Evolutionary conservation across 805 yeast species (phyloP).

Genomic region (Starmerella powellii): DNA sequence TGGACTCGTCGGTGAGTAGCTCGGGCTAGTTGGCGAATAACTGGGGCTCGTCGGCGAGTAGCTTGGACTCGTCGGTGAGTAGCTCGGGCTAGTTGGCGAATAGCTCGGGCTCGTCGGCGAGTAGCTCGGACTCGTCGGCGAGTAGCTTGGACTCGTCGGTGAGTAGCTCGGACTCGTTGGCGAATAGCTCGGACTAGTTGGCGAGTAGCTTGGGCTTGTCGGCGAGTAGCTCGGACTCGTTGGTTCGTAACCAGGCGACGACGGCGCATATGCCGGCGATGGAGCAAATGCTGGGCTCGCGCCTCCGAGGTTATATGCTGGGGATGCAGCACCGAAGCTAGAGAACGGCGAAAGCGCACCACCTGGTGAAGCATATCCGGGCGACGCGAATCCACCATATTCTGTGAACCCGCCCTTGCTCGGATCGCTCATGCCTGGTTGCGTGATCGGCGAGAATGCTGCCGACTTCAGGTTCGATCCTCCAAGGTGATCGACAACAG

Average conservation of each 20-base stretch:
- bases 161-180: slow-evolving; percentile 52
- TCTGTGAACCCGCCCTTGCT: slow-evolving; percentile 72
- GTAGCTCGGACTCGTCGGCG: slow-evolving; percentile 54
- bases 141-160: slow-evolving; percentile 48
- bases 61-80: slow-evolving; percentile 68
- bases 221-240: slow-evolving; percentile 22
- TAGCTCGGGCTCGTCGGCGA: slow-evolving; percentile 55
- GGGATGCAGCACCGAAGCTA: slow-evolving; percentile 26
- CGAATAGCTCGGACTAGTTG: slow-evolving; percentile 57
- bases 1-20: slow-evolving; percentile 58
- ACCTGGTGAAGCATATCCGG: slow-evolving; percentile 40
- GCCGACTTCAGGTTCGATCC: slow-evolving; percentile 44
- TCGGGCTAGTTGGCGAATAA: slow-evolving; percentile 69
- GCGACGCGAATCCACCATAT: slow-evolving; percentile 57
- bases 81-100: slow-evolving; percentile 53
- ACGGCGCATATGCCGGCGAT: slow-evolving; percentile 56
- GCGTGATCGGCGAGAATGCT: slow-evolving; percentile 80
- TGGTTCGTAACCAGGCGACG: slow-evolving; percentile 68
- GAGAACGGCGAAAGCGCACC: slow-evolving; percentile 46
- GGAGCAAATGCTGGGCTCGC: slow-evolving; percentile 61
- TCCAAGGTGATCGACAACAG: slow-evolving; percentile 30
- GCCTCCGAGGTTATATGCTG: slow-evolving; percentile 55
- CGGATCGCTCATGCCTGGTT: slow-evolving; percentile 69
- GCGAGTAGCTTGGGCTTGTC: slow-evolving; percentile 34
- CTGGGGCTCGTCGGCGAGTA: slow-evolving; percentile 71